Conservation (phyloP, 2,329 filamentous ascomycete genomes). For the Rhynchosporium graminicola region DNA sequence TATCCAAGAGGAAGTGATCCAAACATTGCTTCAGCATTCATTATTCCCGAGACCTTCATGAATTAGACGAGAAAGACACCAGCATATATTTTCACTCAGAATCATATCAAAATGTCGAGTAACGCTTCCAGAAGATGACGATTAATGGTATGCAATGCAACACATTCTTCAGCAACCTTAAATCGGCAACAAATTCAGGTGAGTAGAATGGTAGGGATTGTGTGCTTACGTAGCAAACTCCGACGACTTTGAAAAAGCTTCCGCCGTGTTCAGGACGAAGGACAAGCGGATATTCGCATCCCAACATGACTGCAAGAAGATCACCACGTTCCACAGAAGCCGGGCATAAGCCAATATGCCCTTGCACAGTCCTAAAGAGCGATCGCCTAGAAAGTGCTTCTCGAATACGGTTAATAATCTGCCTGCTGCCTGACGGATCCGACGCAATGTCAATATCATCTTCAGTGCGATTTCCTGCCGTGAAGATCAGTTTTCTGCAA, state of each 20-base stretch:
- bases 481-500: neutral
- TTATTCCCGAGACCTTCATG: neutral
- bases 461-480: neutral
- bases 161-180: neutral
- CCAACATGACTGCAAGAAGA: conserved; percentile 7
- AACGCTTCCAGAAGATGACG: no score
- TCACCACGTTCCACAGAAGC: conserved; percentile 6
- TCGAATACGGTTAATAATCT: neutral
- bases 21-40: conserved; percentile 17
- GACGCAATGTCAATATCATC: neutral
- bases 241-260: conserved; percentile 1
- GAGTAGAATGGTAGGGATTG: neutral
- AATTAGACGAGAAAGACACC: neutral
- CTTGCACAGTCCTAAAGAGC: conserved; percentile 5
- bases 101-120: neutral
- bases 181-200: no score
- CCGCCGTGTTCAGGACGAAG: neutral
- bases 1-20: conserved; percentile 12
- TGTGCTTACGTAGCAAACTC: conserved; percentile 13
- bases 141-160: neutral
- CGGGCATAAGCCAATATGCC: conserved; percentile 11
- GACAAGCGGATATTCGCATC: conserved; percentile 7
- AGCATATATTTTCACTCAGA: neutral
- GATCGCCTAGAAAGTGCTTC: neutral
- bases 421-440: neutral